Conservation (phyloP, 257 asterid species). For the Nicotiana sylvestris region DNA sequence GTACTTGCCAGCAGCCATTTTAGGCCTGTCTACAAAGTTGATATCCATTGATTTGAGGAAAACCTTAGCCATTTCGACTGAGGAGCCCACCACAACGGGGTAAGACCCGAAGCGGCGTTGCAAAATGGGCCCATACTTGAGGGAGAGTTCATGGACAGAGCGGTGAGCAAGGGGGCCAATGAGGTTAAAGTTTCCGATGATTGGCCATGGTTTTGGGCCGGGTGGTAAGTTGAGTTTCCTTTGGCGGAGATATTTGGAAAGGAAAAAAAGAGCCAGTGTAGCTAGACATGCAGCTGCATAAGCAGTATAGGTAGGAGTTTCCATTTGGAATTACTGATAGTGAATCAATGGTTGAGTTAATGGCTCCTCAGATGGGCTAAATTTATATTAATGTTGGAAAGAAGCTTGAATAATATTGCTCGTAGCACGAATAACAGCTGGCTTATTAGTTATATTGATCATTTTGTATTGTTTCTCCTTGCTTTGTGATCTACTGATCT, state of each 20-base stretch:
- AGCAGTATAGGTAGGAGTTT: conserved; percentile 9
- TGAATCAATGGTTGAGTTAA: no score
- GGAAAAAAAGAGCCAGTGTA: conserved; percentile 16
- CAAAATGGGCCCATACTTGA: conserved; percentile 33
- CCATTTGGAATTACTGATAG: background rate
- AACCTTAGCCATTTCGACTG: conserved; percentile 38
- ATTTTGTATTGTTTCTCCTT: no score
- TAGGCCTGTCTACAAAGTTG: conserved; percentile 32
- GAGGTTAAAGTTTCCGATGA: conserved; percentile 37
- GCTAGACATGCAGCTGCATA: conserved; percentile 20
- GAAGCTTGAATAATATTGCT: no score
- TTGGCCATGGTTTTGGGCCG: conserved; percentile 43
- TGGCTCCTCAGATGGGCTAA: no score
- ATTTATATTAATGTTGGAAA: no score
- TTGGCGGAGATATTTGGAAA: conserved; percentile 22
- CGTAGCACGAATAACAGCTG: no score
- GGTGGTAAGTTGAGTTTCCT: conserved; percentile 30
- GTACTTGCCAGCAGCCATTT: conserved; percentile 39
- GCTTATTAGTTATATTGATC: no score
- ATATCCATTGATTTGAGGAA: conserved; percentile 41
- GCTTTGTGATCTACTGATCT: no score
- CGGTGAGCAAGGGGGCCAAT: conserved; percentile 34
- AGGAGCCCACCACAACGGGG: conserved; percentile 37
- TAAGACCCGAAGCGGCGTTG: conserved; percentile 33
- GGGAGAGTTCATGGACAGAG: conserved; percentile 30